Evolutionary conservation across 2,329 filamentous ascomycete genomes (phyloP).

Genomic region (Neonectria coccinea): DNA sequence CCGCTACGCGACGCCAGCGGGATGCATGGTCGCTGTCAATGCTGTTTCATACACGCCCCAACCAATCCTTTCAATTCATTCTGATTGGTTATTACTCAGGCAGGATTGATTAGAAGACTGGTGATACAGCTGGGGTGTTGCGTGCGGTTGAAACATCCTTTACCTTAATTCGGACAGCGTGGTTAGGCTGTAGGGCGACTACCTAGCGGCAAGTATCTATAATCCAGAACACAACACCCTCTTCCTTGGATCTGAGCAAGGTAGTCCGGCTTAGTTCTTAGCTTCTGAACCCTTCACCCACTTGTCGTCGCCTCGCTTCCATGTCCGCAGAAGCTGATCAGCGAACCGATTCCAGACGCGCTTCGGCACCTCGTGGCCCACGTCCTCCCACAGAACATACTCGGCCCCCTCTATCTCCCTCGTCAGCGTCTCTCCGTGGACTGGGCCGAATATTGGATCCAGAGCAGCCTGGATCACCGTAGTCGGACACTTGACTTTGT

Average conservation of each 20-base stretch:
- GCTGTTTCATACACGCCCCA: background rate
- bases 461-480: conserved; percentile 46
- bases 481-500: conserved; percentile 41
- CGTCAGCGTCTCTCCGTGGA: conserved; percentile 43
- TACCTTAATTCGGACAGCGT: background rate
- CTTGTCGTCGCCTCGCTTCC: conserved; percentile 23
- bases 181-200: background rate
- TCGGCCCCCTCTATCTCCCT: conserved; percentile 38
- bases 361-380: conserved; percentile 38
- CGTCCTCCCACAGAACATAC: conserved; percentile 41
- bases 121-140: background rate
- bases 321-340: conserved; percentile 18
- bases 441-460: conserved; percentile 45
- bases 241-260: too few species aligned
- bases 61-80: background rate
- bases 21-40: background rate
- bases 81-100: background rate
- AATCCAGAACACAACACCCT: too few species aligned
- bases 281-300: conserved; percentile 1
- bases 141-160: background rate
- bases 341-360: conserved; percentile 28
- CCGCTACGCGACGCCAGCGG: background rate
- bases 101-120: background rate
- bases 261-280: background rate
- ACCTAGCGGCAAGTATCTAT: too few species aligned